These are phyloP conservation scores for Teunomyces cretensis DNA, from an alignment of 805 yeast genomes.

Conservation along the genomic window DNA sequence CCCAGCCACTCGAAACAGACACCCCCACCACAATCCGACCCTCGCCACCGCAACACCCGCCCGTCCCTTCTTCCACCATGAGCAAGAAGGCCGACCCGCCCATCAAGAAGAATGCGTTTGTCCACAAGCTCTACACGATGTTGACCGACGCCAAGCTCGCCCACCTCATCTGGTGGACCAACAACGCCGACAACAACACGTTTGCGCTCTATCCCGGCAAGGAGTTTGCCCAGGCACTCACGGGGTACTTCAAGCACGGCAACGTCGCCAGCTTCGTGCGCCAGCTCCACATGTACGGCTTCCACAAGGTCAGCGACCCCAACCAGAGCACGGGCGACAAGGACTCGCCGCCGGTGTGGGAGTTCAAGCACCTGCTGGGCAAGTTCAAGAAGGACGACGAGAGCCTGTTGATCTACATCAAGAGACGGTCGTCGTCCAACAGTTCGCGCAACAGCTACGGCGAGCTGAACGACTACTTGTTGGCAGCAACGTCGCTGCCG, in stretches of 20 bases:
- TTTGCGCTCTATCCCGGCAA: constrained; percentile 66
- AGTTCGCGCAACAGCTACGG: constrained; percentile 15
- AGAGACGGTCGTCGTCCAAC: constrained; percentile 47
- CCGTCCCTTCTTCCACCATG: constrained; percentile 10
- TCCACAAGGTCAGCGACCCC: constrained; percentile 72
- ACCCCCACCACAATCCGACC: no score
- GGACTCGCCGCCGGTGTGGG: constrained; percentile 46
- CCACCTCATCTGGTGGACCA: constrained; percentile 45
- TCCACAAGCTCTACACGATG: constrained; percentile 45
- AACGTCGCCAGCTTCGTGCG: constrained; percentile 92
- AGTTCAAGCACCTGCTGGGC: constrained; percentile 54
- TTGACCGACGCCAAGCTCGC: constrained; percentile 32
- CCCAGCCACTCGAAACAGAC: no score
- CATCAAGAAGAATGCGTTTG: constrained; percentile 58
- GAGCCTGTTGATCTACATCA: constrained; percentile 43
- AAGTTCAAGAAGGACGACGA: constrained; percentile 51
- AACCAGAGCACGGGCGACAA: constrained; percentile 13
- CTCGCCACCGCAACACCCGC: no score
- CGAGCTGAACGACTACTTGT: constrained; percentile 6
- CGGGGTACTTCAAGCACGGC: constrained; percentile 88
- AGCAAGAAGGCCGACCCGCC: constrained; percentile 29
- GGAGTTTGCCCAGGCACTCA: constrained; percentile 59
- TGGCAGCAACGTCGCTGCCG: constrained; percentile 8
- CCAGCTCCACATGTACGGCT: constrained; percentile 94
- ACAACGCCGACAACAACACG: constrained; percentile 48